These are phyloP conservation scores for Oryza australiensis DNA, from an alignment of 176 grass and related monocot genomes.

Conservation along the genomic window DNA sequence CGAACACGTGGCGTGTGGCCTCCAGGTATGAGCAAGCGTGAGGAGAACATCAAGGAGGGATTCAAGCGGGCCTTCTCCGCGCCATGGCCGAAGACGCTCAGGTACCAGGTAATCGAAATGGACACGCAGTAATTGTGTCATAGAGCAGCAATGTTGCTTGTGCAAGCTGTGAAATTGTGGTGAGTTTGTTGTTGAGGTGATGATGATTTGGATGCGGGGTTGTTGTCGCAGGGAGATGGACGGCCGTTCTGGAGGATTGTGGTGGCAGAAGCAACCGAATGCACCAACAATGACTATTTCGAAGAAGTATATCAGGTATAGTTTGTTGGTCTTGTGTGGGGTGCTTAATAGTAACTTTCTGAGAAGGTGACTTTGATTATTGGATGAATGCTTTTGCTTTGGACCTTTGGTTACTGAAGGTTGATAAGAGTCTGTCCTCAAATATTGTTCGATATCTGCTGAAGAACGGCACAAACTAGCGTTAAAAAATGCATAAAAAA, in stretches of 20 bases:
- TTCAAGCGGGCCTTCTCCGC: constrained; percentile 78
- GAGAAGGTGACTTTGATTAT: neutral
- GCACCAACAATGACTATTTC: constrained; percentile 62
- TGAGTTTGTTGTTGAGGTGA: neutral
- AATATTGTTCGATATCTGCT: neutral
- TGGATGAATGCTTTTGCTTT: neutral
- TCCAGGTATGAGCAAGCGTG: constrained; percentile 47
- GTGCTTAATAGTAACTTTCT: neutral
- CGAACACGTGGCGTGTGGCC: neutral
- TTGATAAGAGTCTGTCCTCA: neutral
- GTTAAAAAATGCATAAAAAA: no score
- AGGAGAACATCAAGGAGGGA: constrained; percentile 68
- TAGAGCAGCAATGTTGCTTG: neutral
- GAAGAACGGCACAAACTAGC: no score
- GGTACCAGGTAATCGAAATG: constrained; percentile 59
- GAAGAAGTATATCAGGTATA: constrained; percentile 89
- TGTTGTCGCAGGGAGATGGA: constrained; percentile 64
- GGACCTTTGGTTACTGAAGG: neutral
- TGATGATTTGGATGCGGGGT: neutral
- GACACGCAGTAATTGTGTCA: neutral
- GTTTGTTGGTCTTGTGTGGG: neutral
- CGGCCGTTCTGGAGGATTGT: constrained; percentile 83
- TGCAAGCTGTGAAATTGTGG: neutral
- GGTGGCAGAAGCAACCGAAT: constrained; percentile 72
- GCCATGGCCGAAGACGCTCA: constrained; percentile 86